These are phyloP conservation scores for Aspergillus ellipticus DNA, from an alignment of 495 filamentous ascomycete species.

Conservation along the genomic window DNA sequence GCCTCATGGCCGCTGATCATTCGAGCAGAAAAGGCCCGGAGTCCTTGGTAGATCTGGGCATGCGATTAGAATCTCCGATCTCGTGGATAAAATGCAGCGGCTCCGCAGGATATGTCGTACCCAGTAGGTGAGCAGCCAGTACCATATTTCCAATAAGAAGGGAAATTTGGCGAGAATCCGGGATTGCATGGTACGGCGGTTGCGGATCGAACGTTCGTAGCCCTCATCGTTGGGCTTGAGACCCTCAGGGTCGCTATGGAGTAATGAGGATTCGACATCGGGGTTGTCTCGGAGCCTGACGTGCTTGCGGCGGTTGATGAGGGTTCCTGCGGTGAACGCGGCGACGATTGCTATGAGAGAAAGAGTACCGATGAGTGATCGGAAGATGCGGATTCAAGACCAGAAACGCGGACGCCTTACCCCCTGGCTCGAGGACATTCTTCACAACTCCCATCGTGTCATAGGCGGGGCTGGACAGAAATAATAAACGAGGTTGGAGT, in stretches of 20 bases:
- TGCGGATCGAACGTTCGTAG: neutral
- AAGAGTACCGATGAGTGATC: neutral
- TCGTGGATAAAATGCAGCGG: constrained; percentile 1
- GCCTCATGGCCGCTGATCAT: constrained; percentile 40
- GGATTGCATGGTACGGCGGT: constrained; percentile 36
- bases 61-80: too few species aligned
- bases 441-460: neutral
- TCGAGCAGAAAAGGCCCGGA: constrained; percentile 56
- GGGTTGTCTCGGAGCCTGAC: neutral
- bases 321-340: constrained; percentile 20
- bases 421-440: neutral
- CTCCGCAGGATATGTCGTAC: constrained; percentile 16
- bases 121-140: constrained; percentile 62
- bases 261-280: constrained; percentile 15
- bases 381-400: neutral
- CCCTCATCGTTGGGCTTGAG: constrained; percentile 3
- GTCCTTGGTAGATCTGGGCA: constrained; percentile 52
- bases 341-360: constrained; percentile 16
- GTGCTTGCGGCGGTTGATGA: constrained; percentile 18
- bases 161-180: constrained; percentile 39
- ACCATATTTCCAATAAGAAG: constrained; percentile 62
- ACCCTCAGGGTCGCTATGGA: constrained; percentile 10
- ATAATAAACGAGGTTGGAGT: neutral
- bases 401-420: neutral
- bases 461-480: neutral